Base-by-base conservation (phyloP, 345 rosid species). In the Anacardium occidentale region DNA sequence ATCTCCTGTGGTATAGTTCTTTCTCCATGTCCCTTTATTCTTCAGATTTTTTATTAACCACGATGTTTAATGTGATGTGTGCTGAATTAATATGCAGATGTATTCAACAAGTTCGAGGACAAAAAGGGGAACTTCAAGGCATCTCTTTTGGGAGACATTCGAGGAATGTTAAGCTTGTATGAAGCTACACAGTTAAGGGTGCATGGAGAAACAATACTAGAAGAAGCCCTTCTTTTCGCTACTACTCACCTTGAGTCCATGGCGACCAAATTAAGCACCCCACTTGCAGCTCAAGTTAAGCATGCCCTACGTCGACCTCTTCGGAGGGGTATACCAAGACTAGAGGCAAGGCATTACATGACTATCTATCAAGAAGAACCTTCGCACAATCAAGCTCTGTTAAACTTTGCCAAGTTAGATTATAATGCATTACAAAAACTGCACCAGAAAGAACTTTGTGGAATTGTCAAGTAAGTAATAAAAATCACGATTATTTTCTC, bases 101-200 rank as follows among this genome's bases (percentile, higher is more conserved):
- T 76, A 34, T 77, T 78, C 22, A 52, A 69, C 0, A 78, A 75
- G 71, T 73, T 75, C 45, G 76, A 51, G 24, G 72, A 71, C 42
- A 76, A 26, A 8, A 42, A 71, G 5, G 73, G 75, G 18, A 70
- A 62, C 4, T 80, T 71, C 53, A 73, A 51, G 15, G 58, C 50
- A 17, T 34, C 53, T 8, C 59, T 74, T 0, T 25, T 0, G 0
- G 13, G 12, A 10, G 81, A 78, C 9, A 73, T 70, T 9, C 50
- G 24, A 52, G 85, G 75, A 29, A 5, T 83, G 56, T 48, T 83
- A n/a, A 74, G 81, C 44, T 80, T 87, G 5, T 87, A 84, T 25
- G 87, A 87, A 56, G 84, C 83, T 0, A 51, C 84, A 2, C 73
- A 81, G 73, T 73, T 81, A 7, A 61, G 80, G 3, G 55, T 75